phyloP scores from a whole-genome alignment of 2,329 filamentous ascomycete species.

The Phaeophleospora eucalypticola region DNA sequence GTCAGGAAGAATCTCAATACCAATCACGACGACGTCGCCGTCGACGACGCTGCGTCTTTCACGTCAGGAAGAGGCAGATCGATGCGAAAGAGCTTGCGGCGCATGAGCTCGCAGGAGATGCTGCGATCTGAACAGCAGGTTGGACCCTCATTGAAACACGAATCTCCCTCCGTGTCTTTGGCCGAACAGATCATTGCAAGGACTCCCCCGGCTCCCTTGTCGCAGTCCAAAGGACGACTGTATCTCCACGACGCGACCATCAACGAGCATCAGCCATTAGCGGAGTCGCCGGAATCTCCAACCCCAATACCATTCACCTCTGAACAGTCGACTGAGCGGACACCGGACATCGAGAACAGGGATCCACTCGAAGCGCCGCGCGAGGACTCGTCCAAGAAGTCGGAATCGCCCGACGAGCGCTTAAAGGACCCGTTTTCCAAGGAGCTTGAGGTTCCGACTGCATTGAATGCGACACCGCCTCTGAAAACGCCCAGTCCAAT shows the following conservation, averaged over 20 bases:
- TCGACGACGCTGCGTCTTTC: conserved; percentile 21
- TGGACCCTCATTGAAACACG: neutral
- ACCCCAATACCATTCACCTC: neutral
- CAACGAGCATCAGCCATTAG: conserved; percentile 16
- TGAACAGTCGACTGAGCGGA: neutral
- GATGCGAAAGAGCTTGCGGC: conserved; percentile 19
- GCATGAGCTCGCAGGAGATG: conserved; percentile 24
- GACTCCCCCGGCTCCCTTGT: conserved; percentile 32
- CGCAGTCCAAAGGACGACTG: conserved; percentile 35
- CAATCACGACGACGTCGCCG: no score
- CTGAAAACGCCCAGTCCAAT: conserved; percentile 26
- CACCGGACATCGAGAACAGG: neutral
- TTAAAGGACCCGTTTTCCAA: no score
- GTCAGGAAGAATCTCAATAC: conserved; percentile 20
- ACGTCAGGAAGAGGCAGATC: conserved; percentile 18
- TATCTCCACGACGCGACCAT: conserved; percentile 26
- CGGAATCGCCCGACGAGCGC: no score
- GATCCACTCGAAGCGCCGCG: neutral
- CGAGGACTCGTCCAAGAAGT: neutral
- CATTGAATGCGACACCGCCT: conserved; percentile 6
- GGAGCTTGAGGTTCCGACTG: neutral
- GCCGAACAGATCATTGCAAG: conserved; percentile 27
- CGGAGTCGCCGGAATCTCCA: conserved; percentile 16
- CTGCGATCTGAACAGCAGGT: conserved; percentile 17
- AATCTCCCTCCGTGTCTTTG: conserved; percentile 15